These are phyloP conservation scores for Cephalotrichum gorgonifer DNA, from an alignment of 2,329 filamentous ascomycete genomes.

Conservation along the genomic window DNA sequence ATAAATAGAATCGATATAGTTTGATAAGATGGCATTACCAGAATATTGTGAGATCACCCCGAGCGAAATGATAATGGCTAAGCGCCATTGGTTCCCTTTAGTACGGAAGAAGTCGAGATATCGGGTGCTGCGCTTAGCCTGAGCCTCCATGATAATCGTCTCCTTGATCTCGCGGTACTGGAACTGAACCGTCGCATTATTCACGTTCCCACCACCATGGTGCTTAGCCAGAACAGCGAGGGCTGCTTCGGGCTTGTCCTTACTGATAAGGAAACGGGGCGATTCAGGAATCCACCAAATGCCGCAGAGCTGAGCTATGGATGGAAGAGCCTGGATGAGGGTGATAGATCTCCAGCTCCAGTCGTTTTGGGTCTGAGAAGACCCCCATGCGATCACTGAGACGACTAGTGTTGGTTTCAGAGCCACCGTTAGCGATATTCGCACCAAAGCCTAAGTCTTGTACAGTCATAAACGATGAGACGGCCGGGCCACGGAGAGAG, in stretches of 20 bases:
- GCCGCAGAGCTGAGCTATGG: constrained; percentile 45
- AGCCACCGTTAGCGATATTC: not conserved
- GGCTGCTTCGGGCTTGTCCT: constrained; percentile 53
- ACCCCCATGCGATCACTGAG: constrained; percentile 54
- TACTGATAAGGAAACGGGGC: constrained; percentile 54
- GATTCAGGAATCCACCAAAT: constrained; percentile 61
- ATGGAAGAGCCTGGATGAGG: constrained; percentile 53
- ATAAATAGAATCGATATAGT: constrained; percentile 56
- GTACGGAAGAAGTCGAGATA: constrained; percentile 54
- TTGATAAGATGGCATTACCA: constrained; percentile 56
- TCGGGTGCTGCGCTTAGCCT: constrained; percentile 33
- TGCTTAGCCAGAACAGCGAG: constrained; percentile 50
- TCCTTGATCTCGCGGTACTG: constrained; percentile 58
- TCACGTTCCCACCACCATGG: constrained; percentile 49
- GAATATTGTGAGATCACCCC: constrained; percentile 60
- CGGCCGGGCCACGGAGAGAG: not conserved
- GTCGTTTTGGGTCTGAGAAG: constrained; percentile 42
- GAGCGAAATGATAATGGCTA: constrained; percentile 51
- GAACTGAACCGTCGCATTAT: constrained; percentile 52
- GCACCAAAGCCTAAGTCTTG: no score
- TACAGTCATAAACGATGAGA: no score
- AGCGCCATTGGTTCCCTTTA: constrained; percentile 52
- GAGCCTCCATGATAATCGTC: constrained; percentile 48
- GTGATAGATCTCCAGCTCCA: constrained; percentile 61
- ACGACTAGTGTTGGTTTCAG: constrained; percentile 28